Evolutionary conservation across 2,329 filamentous ascomycete genomes (phyloP), one percentile per base, ranked within the genome.

Genomic region (Fusarium sp.): DNA sequence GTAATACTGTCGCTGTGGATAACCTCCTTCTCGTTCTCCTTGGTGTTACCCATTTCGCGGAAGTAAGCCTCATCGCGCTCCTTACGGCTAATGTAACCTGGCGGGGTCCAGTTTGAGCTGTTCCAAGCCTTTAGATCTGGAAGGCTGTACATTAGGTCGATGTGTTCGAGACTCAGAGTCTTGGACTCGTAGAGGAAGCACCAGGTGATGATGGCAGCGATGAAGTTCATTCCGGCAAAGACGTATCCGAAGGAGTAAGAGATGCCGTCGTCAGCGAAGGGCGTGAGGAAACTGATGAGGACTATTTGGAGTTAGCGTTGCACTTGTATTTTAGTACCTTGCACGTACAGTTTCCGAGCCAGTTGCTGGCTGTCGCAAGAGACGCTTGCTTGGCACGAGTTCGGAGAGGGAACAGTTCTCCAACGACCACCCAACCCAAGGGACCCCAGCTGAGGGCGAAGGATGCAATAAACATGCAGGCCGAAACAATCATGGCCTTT

Each of bases 401-500:
- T 3, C 88, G 84, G 2, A 88, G 83, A 3, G 90, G 87, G 80
- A 92, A 93, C 64, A 90, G 89, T 81, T 93, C 92, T 56, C 89
- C 89, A 29, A 91, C 88, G 57, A 92, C 87, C 20, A 90, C 88
- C 92, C 92, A 94, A 5, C 90, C 86, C 52, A 93, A 88, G 0
- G 92, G 92, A 8, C 91, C 92, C 91, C 91, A 93, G 4, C 90
- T 93, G 24, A 85, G 64, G 1, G 92, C 92, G 75, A 93, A 94
- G 3, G 88, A 91, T 45, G 90, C 88, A 67, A 94, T 94, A 82
- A 93, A 94, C 84, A 94, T 88, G 81, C 90, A 93, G 9, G 92
- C 90, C 61, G 92, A 89, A 14, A 92, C 90, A 73, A 94, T 93
- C 89, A 94, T 92, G 67, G 91, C 87, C 4, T 90, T 88, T 14